Evolutionary conservation across 164 flowering plant species (phyloP), one percentile per base, ranked within the genome.

Genomic region (Magnolia officinalis): DNA sequence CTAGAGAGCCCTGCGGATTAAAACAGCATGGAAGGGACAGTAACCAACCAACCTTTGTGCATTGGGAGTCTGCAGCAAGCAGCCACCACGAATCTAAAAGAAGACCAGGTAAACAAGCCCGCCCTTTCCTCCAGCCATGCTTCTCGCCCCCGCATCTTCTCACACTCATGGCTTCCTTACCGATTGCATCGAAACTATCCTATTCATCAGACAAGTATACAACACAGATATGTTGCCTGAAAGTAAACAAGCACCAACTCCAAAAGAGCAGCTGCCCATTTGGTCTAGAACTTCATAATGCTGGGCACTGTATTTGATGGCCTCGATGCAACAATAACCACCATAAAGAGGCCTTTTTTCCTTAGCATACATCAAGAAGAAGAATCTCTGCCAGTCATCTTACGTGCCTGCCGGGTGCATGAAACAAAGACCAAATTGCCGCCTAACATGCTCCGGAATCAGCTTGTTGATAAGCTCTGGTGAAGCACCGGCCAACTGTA

Each of bases 401-500:
- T 59, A 90, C 31, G 86, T 84, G 50, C 84, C 88, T 6, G 83
- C 83, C 1, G 74, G 81, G 73, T 85, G 88, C 65, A 81, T 75
- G 77, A 89, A 83, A 76, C 70, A 73, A 59, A 85, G 82, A 72
- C 91, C 90, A 37, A 45, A 70, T 77, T 90, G 98, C 80, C 92
- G 81, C 72, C 90, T 84, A 73, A 89, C 84, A 61, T 93, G 90
- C 70, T 95, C 98, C 2, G 98, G 98, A 75, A 93, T 85, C 66
- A 95, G 82, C 87, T 84, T 89, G 83, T 80, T 86, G 31, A 93
- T 87, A 50, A 95, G 90, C 80, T 95, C 98, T 0, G 90, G 89
- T 14, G 98, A 90, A 67, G 91, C 92, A 80, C 95, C 96, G 68
- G 87, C 58, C 66, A 95, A 85, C 98, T 95, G 88, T 29, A 79